Base-by-base conservation (phyloP, 208 protist species). In the Strigomonas culicis region DNA sequence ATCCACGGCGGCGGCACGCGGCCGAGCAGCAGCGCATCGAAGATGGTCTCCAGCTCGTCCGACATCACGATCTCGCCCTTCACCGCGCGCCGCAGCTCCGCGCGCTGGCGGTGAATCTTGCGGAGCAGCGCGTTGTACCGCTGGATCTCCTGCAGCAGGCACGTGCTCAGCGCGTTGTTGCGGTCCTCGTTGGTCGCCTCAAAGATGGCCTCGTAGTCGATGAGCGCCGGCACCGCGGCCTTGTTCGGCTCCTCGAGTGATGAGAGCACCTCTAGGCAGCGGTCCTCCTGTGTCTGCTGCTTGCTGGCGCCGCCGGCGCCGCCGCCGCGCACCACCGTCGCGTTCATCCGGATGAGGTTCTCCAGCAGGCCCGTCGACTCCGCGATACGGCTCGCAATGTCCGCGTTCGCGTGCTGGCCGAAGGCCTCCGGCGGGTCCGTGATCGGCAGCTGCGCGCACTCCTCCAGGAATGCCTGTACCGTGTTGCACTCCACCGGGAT, bases 11-110 rank as follows among this genome's bases (percentile, higher is more conserved):
- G 66, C 25, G 98, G 98, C 57, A 99, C 98, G 27, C 84, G 80
- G 31, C 92, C 93, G 17, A 96, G 68, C 50, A 95, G 84, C 39
- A 99, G 68, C 21, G 82, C 82, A 31, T 86, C 73, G 62, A 98
- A 98, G 44, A 99, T 92, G 19, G 74, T 76, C 72, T 99, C 98
- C 15, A 99, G 86, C 65, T 99, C 95, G 22, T 90, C 69, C 21
- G 85, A 97, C 97, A 99, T 99, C 25, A 99, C 94, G 25, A 99
- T 93, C 62, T 98, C 88, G 46, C 98, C 98, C 80, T 97, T 97
- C 70, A 99, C 95, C 28, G 96, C 98, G 43, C 90, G 86, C 15
- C 90, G 80, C 47, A 99, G 82, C 71, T 98, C 84, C 19, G 65
- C 74, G 63, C 99, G 89, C 62, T 95, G 92, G 15, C 67, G 75